A percentile compares a stretch with the other conserved stretches of the same genome.
Conservation (phyloP, 2,329 filamentous ascomycete genomes). For the Dactylonectria estremocensis region DNA sequence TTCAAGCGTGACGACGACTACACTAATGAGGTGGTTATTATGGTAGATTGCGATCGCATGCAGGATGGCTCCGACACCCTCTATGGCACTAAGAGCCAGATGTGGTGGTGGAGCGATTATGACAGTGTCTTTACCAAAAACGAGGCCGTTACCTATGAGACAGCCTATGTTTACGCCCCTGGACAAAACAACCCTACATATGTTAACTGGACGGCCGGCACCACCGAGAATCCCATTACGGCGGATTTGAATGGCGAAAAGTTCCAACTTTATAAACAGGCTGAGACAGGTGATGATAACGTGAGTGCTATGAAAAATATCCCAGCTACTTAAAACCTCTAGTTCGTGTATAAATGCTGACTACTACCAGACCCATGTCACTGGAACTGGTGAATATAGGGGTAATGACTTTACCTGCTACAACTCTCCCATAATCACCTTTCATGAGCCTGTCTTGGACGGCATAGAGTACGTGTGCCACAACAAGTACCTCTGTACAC, state of each 20-base stretch:
- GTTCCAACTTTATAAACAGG: not conserved
- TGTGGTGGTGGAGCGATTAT: conserved; percentile 1
- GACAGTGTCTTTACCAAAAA: not conserved
- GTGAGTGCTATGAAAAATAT: not conserved
- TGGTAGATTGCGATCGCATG: not conserved
- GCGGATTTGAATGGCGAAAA: not conserved
- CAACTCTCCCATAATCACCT: not conserved
- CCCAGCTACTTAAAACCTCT: not conserved
- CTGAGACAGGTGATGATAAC: not conserved
- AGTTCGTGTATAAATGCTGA: not conserved
- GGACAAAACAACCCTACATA: not conserved
- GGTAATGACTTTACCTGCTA: not conserved
- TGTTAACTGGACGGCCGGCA: not conserved
- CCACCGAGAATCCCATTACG: not conserved
- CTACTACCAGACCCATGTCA: not conserved
- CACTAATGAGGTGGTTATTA: conserved; percentile 2
- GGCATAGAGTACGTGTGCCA: not conserved
- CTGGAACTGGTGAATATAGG: not conserved
- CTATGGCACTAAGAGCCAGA: not conserved
- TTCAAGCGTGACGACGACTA: not conserved
- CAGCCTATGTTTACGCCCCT: not conserved
- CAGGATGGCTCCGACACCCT: not conserved
- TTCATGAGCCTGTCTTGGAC: not conserved
- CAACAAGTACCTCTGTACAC: not conserved
- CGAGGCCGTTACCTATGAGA: not conserved